These are phyloP conservation scores for Magnaporthales sp. DNA, from an alignment of 2,329 filamentous ascomycete genomes.

Conservation along the genomic window DNA sequence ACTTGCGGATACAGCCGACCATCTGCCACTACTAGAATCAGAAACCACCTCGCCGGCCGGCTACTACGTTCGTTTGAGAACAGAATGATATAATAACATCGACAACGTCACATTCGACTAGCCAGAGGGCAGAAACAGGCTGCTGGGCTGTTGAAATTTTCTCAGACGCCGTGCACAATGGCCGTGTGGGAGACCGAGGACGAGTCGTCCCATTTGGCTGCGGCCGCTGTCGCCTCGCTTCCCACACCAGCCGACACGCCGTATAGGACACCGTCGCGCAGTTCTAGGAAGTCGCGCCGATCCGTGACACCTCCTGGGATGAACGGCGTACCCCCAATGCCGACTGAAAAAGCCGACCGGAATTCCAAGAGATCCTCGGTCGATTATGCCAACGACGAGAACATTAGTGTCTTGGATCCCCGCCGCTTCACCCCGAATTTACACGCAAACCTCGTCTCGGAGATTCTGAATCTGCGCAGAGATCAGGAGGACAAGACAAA, in stretches of 20 bases:
- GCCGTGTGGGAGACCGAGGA: conserved; percentile 55
- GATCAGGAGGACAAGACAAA: conserved; percentile 87
- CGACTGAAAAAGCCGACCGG: conserved; percentile 33
- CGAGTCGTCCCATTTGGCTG: conserved; percentile 24
- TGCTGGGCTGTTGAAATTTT: neutral
- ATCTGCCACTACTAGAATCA: neutral
- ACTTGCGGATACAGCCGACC: neutral
- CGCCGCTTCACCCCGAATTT: conserved; percentile 90
- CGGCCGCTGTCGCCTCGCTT: conserved; percentile 35
- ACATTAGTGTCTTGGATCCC: conserved; percentile 70
- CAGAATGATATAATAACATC: conserved; percentile 3
- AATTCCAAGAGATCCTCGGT: conserved; percentile 42
- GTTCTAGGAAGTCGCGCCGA: conserved; percentile 51
- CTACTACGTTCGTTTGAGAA: neutral
- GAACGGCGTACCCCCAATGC: conserved; percentile 48
- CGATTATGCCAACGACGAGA: conserved; percentile 58
- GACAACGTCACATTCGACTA: neutral
- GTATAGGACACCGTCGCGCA: conserved; percentile 62
- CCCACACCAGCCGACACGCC: conserved; percentile 66
- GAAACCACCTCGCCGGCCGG: neutral
- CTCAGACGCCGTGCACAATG: conserved; percentile 28
- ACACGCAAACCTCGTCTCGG: conserved; percentile 88
- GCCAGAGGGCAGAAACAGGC: neutral
- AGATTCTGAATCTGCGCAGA: conserved; percentile 78
- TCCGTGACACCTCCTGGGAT: conserved; percentile 56